These are phyloP conservation scores for Neodidymelliopsis sp. DNA, from an alignment of 2,329 filamentous ascomycete genomes.

Conservation along the genomic window DNA sequence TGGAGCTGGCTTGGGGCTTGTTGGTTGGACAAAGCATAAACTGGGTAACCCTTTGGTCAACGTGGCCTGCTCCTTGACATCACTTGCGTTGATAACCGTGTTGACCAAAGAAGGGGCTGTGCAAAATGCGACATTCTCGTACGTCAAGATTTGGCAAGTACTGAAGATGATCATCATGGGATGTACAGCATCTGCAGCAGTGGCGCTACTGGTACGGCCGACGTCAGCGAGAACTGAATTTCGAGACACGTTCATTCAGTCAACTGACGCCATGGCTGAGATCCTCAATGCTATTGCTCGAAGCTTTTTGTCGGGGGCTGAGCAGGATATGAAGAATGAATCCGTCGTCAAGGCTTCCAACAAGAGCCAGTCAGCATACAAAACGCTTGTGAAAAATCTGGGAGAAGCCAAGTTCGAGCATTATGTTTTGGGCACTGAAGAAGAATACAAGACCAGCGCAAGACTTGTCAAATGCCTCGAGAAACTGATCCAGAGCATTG, in stretches of 20 bases:
- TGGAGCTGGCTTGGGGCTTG: slow-evolving; percentile 83
- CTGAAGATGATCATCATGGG: slow-evolving; percentile 65
- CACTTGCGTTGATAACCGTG: slow-evolving; percentile 86
- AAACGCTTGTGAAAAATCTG: slow-evolving; percentile 76
- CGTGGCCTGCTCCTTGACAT: slow-evolving; percentile 79
- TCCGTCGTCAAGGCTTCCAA: slow-evolving; percentile 69
- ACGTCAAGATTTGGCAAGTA: slow-evolving; percentile 79
- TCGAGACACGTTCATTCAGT: slow-evolving; percentile 74
- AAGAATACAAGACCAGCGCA: slow-evolving; percentile 79
- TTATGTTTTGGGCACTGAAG: slow-evolving; percentile 80
- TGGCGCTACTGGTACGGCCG: slow-evolving; percentile 76
- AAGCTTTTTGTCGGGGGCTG: slow-evolving; percentile 82
- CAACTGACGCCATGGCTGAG: slow-evolving; percentile 77
- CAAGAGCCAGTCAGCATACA: slow-evolving; percentile 72
- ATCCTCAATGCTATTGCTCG: slow-evolving; percentile 83
- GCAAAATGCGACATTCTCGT: slow-evolving; percentile 80
- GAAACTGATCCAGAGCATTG: slow-evolving; percentile 84
- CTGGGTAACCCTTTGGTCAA: slow-evolving; percentile 82
- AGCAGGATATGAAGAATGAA: slow-evolving; percentile 75
- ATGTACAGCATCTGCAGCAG: slow-evolving; percentile 59
- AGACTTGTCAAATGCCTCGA: slow-evolving; percentile 85
- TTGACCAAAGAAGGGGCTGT: slow-evolving; percentile 91
- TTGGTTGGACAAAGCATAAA: slow-evolving; percentile 86
- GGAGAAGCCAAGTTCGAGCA: slow-evolving; percentile 90
- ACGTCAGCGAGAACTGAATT: slow-evolving; percentile 78